These are phyloP conservation scores for Yamadazyma olivae DNA, from an alignment of 805 yeast genomes.

Conservation along the genomic window DNA sequence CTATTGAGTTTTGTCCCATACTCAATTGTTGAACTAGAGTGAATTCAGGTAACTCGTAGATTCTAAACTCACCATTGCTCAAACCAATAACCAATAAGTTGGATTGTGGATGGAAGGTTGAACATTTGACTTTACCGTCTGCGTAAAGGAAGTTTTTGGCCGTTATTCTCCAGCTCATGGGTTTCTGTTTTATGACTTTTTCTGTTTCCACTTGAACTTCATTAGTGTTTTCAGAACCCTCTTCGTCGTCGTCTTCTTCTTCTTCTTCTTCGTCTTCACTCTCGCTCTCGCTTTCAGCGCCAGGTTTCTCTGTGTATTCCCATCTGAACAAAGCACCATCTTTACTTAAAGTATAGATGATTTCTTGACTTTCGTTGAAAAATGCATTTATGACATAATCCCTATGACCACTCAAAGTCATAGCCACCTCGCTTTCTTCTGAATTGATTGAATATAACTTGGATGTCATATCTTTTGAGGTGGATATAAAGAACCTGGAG, in stretches of 20 bases:
- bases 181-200: conserved; percentile 34
- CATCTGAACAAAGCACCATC: conserved; percentile 94
- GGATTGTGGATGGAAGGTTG: conserved; percentile 73
- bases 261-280: conserved; percentile 35
- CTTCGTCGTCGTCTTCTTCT: conserved; percentile 37
- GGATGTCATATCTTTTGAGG: conserved; percentile 88
- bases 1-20: conserved; percentile 89
- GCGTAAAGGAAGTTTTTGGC: conserved; percentile 72
- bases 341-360: conserved; percentile 84
- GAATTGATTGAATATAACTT: conserved; percentile 75
- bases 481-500: conserved; percentile 79
- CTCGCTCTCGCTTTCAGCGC: conserved; percentile 43
- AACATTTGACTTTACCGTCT: conserved; percentile 71
- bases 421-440: conserved; percentile 67
- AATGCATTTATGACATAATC: conserved; percentile 87
- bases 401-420: conserved; percentile 88
- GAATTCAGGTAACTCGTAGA: conserved; percentile 84
- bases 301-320: conserved; percentile 70
- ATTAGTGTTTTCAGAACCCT: conserved; percentile 37
- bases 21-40: conserved; percentile 79
- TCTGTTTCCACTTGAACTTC: conserved; percentile 1
- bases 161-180: conserved; percentile 76
- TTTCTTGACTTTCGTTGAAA: conserved; percentile 83
- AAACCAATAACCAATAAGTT: conserved; percentile 86
- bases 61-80: conserved; percentile 82